A percentile compares a stretch with the other conserved stretches of the same genome.
These are phyloP conservation scores for Neurospora sp. DNA, from an alignment of 2,329 filamentous ascomycete species.

Conservation along the genomic window DNA sequence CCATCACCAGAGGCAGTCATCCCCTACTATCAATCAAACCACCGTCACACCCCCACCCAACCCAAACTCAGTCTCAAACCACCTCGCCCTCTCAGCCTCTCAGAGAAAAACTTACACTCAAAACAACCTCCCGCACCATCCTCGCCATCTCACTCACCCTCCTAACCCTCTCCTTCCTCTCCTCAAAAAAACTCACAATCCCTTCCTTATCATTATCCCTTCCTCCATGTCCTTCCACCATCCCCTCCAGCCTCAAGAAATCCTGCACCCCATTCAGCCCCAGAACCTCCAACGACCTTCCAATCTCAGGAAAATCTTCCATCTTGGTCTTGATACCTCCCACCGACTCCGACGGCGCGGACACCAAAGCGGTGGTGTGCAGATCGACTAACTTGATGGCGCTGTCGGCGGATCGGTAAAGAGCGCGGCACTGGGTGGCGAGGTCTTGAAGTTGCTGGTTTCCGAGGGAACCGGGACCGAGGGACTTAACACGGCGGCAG, in stretches of 20 bases:
- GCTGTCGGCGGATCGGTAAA: not conserved
- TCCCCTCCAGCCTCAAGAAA: not conserved
- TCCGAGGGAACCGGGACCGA: not conserved
- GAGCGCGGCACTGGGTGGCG: not conserved
- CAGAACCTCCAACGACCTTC: not conserved
- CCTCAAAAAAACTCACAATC: not conserved
- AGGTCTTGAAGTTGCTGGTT: not conserved
- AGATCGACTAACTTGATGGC: not conserved
- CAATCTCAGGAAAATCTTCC: not conserved
- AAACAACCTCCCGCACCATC: no score
- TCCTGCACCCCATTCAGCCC: not conserved
- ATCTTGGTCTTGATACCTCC: not conserved
- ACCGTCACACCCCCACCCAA: no score
- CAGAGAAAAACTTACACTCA: no score
- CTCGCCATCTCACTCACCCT: not conserved
- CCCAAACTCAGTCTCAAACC: no score
- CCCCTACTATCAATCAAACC: no score
- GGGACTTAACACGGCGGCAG: not conserved
- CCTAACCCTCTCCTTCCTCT: not conserved
- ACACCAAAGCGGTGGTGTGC: not conserved
- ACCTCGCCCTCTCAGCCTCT: no score
- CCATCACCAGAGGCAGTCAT: no score
- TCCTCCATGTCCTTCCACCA: no score
- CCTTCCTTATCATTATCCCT: not conserved
- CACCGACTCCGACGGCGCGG: not conserved